Conservation (phyloP, 495 filamentous ascomycete species). For the Paragyromitra xinjiangensis region DNA sequence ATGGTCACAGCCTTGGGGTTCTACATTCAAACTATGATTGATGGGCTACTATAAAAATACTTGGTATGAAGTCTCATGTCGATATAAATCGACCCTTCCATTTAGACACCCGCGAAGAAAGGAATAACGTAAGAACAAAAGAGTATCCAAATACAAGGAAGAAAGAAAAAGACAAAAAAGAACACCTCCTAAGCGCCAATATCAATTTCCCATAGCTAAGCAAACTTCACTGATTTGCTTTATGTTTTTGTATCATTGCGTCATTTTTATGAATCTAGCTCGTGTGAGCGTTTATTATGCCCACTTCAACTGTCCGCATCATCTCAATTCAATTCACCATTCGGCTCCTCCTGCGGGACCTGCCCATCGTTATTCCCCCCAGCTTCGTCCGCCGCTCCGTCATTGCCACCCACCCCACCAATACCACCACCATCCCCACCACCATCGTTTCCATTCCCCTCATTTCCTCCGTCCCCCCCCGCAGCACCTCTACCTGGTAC, state of each 20-base stretch:
- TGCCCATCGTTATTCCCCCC: not conserved
- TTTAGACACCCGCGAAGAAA: not conserved
- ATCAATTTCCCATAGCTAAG: conserved; percentile 1
- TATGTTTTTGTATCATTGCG: not conserved
- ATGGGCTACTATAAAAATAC: not conserved
- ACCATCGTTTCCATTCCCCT: not conserved
- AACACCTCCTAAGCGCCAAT: conserved; percentile 19
- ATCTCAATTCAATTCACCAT: not conserved
- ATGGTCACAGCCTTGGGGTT: not conserved
- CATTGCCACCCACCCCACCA: conserved; percentile 3
- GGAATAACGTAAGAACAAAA: not conserved
- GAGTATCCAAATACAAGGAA: conserved; percentile 12
- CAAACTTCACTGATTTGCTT: not conserved
- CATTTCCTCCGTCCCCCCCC: not conserved
- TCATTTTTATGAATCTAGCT: not conserved
- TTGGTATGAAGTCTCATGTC: not conserved
- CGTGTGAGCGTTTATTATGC: not conserved
- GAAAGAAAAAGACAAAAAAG: not conserved
- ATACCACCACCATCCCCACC: not conserved
- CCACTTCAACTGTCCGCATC: not conserved
- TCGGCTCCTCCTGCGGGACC: not conserved
- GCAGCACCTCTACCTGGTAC: not conserved
- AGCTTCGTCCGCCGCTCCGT: not conserved
- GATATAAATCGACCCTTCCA: not conserved
- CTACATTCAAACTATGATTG: not conserved